Evolutionary conservation across 768 basidiomycete species (phyloP).

Genomic region (Tulasnella sp.): DNA sequence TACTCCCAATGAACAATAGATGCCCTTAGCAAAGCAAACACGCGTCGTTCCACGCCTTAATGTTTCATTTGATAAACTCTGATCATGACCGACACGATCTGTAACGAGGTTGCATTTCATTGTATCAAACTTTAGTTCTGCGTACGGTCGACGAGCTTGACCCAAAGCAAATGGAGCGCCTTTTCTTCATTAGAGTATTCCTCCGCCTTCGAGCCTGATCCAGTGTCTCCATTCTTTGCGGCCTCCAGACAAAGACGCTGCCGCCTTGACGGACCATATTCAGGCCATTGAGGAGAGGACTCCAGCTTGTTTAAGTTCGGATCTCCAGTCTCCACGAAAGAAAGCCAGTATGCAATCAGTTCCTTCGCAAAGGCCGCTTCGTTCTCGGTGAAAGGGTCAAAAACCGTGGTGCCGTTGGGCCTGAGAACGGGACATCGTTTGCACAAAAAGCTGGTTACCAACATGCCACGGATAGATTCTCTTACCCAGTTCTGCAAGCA

Average conservation of each 20-base stretch:
- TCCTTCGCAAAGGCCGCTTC: constrained; percentile 10
- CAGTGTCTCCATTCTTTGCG: background rate
- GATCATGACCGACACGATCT: too few species aligned
- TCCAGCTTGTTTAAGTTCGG: constrained; percentile 12
- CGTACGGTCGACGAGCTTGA: background rate
- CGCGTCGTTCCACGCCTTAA: too few species aligned
- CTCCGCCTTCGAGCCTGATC: background rate
- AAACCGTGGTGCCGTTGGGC: constrained; percentile 11
- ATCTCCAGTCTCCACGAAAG: constrained; percentile 12
- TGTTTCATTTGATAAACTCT: too few species aligned
- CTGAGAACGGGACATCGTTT: too few species aligned
- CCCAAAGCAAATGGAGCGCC: background rate
- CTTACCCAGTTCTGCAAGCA: background rate
- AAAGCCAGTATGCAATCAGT: constrained; percentile 13
- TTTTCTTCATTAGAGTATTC: background rate
- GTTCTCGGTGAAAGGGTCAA: background rate
- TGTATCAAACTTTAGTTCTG: background rate
- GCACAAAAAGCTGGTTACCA: too few species aligned
- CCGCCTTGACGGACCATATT: background rate
- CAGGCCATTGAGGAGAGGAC: constrained; percentile 8
- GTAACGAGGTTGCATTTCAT: background rate
- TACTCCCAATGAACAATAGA: too few species aligned
- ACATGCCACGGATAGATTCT: too few species aligned
- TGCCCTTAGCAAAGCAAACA: too few species aligned
- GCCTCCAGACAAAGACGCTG: background rate